phyloP scores from a whole-genome alignment of 2,329 filamentous ascomycete genomes.

The Calcarisporium arbuscula region DNA sequence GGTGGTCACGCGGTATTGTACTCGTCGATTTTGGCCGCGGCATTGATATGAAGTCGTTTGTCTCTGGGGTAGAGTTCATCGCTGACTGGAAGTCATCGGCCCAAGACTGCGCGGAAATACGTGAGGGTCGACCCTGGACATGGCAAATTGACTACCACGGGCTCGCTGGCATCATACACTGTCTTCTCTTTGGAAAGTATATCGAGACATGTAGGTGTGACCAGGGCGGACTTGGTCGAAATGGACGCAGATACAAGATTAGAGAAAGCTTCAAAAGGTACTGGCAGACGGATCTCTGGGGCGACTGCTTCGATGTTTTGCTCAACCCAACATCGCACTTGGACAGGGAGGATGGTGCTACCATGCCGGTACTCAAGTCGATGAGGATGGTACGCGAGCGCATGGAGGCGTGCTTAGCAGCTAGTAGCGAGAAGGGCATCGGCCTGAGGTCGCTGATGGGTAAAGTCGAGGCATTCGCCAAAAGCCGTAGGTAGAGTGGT shows the following conservation, averaged over 20 bases:
- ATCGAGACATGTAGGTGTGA: constrained; percentile 68
- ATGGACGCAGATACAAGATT: constrained; percentile 67
- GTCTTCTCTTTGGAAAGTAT: constrained; percentile 88
- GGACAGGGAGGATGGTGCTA: constrained; percentile 57
- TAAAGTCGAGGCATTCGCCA: constrained; percentile 51
- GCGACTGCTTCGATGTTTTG: constrained; percentile 72
- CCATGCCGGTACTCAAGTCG: constrained; percentile 66
- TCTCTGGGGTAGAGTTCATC: constrained; percentile 69
- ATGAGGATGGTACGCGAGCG: constrained; percentile 63
- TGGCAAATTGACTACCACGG: constrained; percentile 97
- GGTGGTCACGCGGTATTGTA: constrained; percentile 71
- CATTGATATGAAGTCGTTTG: constrained; percentile 88
- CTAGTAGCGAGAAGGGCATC: constrained; percentile 74
- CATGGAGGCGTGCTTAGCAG: constrained; percentile 81
- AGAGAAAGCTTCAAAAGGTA: constrained; percentile 85
- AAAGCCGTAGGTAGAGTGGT: constrained; percentile 22
- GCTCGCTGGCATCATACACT: constrained; percentile 80
- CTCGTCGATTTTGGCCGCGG: constrained; percentile 93
- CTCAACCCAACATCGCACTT: constrained; percentile 71
- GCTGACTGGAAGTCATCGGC: constrained; percentile 89
- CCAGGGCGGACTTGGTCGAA: constrained; percentile 48
- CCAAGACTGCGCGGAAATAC: constrained; percentile 92
- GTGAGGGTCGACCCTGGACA: constrained; percentile 90
- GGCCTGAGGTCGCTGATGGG: constrained; percentile 64
- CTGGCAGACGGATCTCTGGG: constrained; percentile 94